phyloP scores from a whole-genome alignment of 352 stramenopile genomes.

The Blastocystis sp. region DNA sequence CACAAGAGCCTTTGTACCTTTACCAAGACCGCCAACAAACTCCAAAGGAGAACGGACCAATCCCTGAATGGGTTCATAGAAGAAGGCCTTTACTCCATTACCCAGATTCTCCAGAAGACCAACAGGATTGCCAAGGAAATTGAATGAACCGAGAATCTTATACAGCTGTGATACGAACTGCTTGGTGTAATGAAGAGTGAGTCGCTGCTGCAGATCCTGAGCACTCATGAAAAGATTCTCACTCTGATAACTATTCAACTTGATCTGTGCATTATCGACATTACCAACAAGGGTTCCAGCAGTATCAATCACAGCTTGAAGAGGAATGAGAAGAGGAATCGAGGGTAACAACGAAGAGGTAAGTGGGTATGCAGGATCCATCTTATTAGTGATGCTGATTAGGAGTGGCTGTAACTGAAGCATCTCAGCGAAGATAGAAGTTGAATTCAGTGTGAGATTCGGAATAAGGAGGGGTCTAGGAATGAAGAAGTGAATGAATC shows the following conservation, averaged over 20 bases:
- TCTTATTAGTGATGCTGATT: slow-evolving; percentile 49
- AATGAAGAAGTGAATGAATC: background rate
- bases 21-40: slow-evolving; percentile 83
- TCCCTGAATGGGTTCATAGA: slow-evolving; percentile 84
- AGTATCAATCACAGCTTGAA: slow-evolving; percentile 49
- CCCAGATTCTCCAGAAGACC: slow-evolving; percentile 82
- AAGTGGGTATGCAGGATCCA: slow-evolving; percentile 39
- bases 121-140: slow-evolving; percentile 83
- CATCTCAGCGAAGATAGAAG: slow-evolving; percentile 15
- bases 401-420: slow-evolving; percentile 11
- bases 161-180: slow-evolving; percentile 61
- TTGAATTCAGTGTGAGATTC: background rate
- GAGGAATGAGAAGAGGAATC: slow-evolving; percentile 15
- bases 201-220: background rate
- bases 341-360: slow-evolving; percentile 9
- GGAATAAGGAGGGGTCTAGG: slow-evolving; percentile 24
- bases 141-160: slow-evolving; percentile 73
- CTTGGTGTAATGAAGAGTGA: slow-evolving; percentile 34
- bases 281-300: slow-evolving; percentile 10
- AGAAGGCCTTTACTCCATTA: slow-evolving; percentile 83
- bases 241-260: background rate
- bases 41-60: slow-evolving; percentile 82
- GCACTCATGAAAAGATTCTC: slow-evolving; percentile 23
- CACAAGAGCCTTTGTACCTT: slow-evolving; percentile 82
- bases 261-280: slow-evolving; percentile 47